Evolutionary conservation across 306 rosid species (phyloP).

Genomic region (Citrullus amarus): DNA sequence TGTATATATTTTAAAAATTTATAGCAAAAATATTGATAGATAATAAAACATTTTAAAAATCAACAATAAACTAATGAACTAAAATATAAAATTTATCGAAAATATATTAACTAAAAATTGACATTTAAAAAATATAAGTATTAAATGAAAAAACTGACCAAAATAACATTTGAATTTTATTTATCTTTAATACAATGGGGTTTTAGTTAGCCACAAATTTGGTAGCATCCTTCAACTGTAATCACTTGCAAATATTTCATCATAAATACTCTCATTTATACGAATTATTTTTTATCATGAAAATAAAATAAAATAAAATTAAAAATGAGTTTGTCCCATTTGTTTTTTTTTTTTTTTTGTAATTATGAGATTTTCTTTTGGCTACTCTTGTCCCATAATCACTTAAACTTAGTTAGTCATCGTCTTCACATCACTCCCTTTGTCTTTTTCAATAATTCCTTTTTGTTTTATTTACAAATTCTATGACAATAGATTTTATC

Average conservation of each 20-base stretch:
- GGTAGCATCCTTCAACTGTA: background rate
- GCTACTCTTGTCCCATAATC: background rate
- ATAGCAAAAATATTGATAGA: no score
- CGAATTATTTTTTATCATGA: no score
- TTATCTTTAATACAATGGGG: no score
- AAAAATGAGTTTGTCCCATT: background rate
- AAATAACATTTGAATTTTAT: no score
- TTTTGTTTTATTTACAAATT: background rate
- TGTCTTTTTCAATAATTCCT: background rate
- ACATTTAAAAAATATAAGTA: no score
- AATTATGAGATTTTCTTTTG: background rate
- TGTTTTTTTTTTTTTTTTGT: background rate
- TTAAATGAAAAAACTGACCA: no score
- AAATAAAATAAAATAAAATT: no score
- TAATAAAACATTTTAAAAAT: no score
- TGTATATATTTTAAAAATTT: no score
- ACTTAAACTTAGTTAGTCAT: background rate
- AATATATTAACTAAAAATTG: no score
- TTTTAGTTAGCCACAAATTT: background rate
- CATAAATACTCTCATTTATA: background rate
- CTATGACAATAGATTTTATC: background rate
- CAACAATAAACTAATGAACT: no score
- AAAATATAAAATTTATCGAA: no score
- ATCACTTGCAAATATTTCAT: background rate
- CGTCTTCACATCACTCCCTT: background rate